Percentiles rank a stretch among this genome's conserved stretches.
phyloP scores from a whole-genome alignment of 1,139 yeast genomes.

The Lizanozyma gosingica region DNA sequence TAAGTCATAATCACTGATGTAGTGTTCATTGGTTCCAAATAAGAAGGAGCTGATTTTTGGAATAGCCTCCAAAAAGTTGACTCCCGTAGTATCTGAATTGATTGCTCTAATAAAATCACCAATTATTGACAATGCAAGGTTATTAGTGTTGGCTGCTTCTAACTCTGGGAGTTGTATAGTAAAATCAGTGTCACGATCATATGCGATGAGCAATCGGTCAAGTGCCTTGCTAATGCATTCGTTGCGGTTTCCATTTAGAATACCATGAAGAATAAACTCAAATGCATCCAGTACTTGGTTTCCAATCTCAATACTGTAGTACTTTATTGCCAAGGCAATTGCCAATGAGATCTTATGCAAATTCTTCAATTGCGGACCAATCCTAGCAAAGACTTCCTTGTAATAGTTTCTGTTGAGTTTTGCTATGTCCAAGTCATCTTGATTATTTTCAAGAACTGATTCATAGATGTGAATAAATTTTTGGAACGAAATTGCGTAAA shows the following conservation, averaged over 20 bases:
- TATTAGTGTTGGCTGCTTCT: not conserved
- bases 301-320: constrained; percentile 19
- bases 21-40: constrained; percentile 17
- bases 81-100: too few species aligned
- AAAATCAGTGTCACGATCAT: constrained; percentile 1
- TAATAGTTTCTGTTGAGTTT: constrained; percentile 29
- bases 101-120: not conserved
- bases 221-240: not conserved
- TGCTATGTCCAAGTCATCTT: not conserved
- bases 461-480: constrained; percentile 35
- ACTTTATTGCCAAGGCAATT: constrained; percentile 24
- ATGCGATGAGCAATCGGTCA: constrained; percentile 1
- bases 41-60: constrained; percentile 12
- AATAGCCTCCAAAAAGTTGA: constrained; percentile 14
- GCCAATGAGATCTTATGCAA: constrained; percentile 42
- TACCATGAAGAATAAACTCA: not conserved
- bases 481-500: constrained; percentile 52
- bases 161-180: constrained; percentile 3
- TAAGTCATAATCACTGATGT: constrained; percentile 19
- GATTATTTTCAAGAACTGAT: constrained; percentile 20
- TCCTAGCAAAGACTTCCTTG: constrained; percentile 33
- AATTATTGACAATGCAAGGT: not conserved
- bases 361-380: constrained; percentile 43
- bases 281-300: constrained; percentile 2
- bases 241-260: too few species aligned